These are phyloP conservation scores for Keithomyces neogunnii DNA, from an alignment of 2,329 filamentous ascomycete species.

Conservation along the genomic window DNA sequence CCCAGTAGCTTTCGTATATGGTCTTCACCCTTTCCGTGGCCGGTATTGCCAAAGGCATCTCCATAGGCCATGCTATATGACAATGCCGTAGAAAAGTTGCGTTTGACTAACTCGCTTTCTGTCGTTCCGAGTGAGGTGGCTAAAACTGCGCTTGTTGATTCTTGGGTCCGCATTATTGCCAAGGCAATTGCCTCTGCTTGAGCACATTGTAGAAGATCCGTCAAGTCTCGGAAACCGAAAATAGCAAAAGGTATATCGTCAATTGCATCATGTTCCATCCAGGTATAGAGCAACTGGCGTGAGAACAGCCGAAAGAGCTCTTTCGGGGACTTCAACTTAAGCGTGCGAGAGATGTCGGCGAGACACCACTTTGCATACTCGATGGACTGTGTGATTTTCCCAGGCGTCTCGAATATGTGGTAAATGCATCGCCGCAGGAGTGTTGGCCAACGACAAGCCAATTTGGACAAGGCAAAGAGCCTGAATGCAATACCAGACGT, in stretches of 20 bases:
- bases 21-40: slow-evolving; percentile 51
- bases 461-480: slow-evolving; percentile 62
- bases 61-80: slow-evolving; percentile 73
- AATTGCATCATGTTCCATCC: slow-evolving; percentile 62
- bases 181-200: slow-evolving; percentile 73
- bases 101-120: slow-evolving; percentile 49
- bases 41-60: slow-evolving; percentile 18
- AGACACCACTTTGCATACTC: slow-evolving; percentile 69
- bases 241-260: slow-evolving; percentile 74
- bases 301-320: slow-evolving; percentile 78
- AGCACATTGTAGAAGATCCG: slow-evolving; percentile 60
- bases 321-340: slow-evolving; percentile 57
- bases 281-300: slow-evolving; percentile 83
- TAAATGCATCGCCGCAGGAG: slow-evolving; percentile 82
- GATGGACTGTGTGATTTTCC: slow-evolving; percentile 55
- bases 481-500: slow-evolving; percentile 80
- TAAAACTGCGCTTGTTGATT: slow-evolving; percentile 52
- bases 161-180: slow-evolving; percentile 71
- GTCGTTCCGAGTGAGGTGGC: slow-evolving; percentile 46
- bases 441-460: slow-evolving; percentile 80
- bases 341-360: slow-evolving; percentile 51
- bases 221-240: slow-evolving; percentile 67
- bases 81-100: slow-evolving; percentile 67
- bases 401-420: slow-evolving; percentile 86
- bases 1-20: slow-evolving; percentile 63